phyloP scores from a whole-genome alignment of 345 rosid species.

The Hibiscus trionum region DNA sequence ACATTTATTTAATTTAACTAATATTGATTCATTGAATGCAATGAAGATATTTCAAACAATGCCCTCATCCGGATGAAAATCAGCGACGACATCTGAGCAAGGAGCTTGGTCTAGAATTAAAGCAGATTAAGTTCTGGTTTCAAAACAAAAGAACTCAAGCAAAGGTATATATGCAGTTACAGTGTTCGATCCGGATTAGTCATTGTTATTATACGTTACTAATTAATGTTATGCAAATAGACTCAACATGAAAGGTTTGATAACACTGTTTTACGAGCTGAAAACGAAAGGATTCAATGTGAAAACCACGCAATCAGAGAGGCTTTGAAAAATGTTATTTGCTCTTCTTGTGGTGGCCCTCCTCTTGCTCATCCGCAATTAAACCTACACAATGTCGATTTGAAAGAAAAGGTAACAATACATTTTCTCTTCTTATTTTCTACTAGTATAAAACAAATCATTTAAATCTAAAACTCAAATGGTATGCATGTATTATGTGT shows the following conservation, averaged over 20 bases:
- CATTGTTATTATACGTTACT: no score
- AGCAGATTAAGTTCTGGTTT: constrained; percentile 78
- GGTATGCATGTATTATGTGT: no score
- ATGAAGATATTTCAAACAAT: constrained; percentile 49
- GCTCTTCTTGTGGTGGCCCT: constrained; percentile 60
- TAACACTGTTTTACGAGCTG: constrained; percentile 46
- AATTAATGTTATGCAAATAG: constrained; percentile 19
- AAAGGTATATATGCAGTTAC: constrained; percentile 30
- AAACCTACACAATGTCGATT: constrained; percentile 35
- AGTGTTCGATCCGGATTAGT: no score
- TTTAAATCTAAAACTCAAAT: no score
- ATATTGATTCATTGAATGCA: not conserved
- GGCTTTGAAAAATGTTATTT: constrained; percentile 43
- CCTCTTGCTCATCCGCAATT: constrained; percentile 45
- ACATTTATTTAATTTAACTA: no score
- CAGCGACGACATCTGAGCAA: constrained; percentile 41
- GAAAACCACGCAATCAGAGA: constrained; percentile 50
- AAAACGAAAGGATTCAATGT: constrained; percentile 42
- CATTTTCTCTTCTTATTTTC: not conserved
- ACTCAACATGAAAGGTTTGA: constrained; percentile 40
- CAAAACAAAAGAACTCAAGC: constrained; percentile 71
- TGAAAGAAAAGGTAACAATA: constrained; percentile 43
- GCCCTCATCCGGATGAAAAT: constrained; percentile 58
- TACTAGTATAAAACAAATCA: no score
- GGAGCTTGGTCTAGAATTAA: constrained; percentile 39